phyloP scores from a whole-genome alignment of 805 yeast genomes.

The Phaffomyces opuntiae region DNA sequence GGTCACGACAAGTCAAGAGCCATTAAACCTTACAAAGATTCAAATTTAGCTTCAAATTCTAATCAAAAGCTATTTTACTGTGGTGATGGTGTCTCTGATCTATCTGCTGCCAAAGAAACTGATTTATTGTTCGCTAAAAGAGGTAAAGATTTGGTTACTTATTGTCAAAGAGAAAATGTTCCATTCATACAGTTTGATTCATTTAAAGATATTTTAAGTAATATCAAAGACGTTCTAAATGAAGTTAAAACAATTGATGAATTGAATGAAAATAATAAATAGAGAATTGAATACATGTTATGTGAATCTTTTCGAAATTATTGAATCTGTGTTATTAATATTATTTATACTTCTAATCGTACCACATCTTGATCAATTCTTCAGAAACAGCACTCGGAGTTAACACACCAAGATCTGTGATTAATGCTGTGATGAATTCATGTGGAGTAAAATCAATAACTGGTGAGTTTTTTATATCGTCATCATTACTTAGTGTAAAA shows the following conservation, averaged over 20 bases:
- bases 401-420: conserved; percentile 92
- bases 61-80: conserved; percentile 79
- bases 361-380: conserved; percentile 97
- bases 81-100: conserved; percentile 96
- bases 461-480: conserved; percentile 40
- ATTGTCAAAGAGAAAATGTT: conserved; percentile 71
- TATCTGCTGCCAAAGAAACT: conserved; percentile 93
- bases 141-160: conserved; percentile 84
- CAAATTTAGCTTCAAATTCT: conserved; percentile 17
- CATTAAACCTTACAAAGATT: conserved; percentile 41
- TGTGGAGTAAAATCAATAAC: conserved; percentile 91
- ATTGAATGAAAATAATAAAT: conserved; percentile 25
- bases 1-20: conserved; percentile 94
- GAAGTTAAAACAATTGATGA: conserved; percentile 31
- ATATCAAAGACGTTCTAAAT: conserved; percentile 47
- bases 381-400: conserved; percentile 99
- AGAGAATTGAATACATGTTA: neutral
- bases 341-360: conserved; percentile 43
- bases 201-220: conserved; percentile 66
- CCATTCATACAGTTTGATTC: conserved; percentile 80
- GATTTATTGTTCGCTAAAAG: conserved; percentile 88
- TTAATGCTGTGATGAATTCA: conserved; percentile 88
- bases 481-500: conserved; percentile 30
- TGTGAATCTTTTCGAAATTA: neutral
- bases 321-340: neutral